phyloP scores from a whole-genome alignment of 345 rosid genomes.

The Combretum micranthum region DNA sequence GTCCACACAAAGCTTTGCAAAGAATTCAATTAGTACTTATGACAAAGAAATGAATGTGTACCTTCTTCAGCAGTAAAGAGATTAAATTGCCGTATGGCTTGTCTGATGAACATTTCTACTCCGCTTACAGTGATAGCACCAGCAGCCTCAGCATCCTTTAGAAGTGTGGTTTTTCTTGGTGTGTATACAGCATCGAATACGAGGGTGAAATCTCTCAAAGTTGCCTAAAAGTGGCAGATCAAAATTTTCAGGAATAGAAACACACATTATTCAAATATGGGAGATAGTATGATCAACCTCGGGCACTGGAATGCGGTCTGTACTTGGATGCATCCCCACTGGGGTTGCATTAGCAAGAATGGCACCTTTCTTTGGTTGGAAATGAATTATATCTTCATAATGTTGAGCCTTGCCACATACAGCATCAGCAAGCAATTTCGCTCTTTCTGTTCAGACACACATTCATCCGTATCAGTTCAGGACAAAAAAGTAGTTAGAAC shows the following conservation, averaged over 20 bases:
- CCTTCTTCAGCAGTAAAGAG: conserved; percentile 50
- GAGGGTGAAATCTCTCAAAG: conserved; percentile 30
- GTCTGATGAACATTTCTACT: conserved; percentile 62
- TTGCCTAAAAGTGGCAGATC: conserved; percentile 18
- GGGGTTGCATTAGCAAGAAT: conserved; percentile 66
- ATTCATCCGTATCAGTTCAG: neutral
- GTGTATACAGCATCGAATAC: conserved; percentile 58
- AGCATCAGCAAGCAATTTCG: conserved; percentile 43
- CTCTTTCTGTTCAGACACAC: conserved; percentile 31
- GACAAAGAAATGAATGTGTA: conserved; percentile 1
- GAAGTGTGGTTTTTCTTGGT: conserved; percentile 48
- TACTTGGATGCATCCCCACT: conserved; percentile 54
- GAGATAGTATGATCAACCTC: conserved; percentile 22
- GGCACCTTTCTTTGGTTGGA: conserved; percentile 46
- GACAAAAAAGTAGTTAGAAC: conserved; percentile 1
- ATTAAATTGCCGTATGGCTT: conserved; percentile 49
- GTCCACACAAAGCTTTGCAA: neutral
- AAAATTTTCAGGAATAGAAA: conserved; percentile 3
- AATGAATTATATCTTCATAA: conserved; percentile 21
- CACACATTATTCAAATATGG: neutral
- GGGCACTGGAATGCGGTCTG: conserved; percentile 37
- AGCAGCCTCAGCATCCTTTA: conserved; percentile 47
- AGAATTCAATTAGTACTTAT: neutral
- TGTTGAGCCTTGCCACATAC: conserved; percentile 43
- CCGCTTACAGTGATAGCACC: conserved; percentile 53